Base-by-base conservation (phyloP, 306 rosid species). In the Rosa chinensis region DNA sequence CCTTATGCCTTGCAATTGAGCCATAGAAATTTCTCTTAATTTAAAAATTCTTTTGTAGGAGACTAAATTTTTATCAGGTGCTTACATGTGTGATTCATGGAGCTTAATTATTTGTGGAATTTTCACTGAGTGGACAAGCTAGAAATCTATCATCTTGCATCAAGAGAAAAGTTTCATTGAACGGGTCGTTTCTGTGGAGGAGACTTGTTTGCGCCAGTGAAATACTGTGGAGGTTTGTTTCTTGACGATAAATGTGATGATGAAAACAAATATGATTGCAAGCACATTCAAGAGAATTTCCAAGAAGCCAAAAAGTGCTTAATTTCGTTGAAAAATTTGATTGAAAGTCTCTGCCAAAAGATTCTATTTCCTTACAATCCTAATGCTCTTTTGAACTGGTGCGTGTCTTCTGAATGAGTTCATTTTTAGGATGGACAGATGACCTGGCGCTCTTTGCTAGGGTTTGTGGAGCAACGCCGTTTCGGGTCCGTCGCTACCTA, bases 291-390 rank as follows among this genome's bases (percentile, higher is more conserved):
- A 73, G 72, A 67, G 71, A 81, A 89, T 68, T 85, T 82, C 73
- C 79, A 76, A 73, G 81, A 90, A 82, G 97, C 92, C 76, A 77
- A 82, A 78, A 83, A 82, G 72, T 94, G 98, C 82, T 86, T 94
- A 79, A 84, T 88, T 77, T 85, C 90, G 43, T 84, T 94, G 79
- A 88, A 83, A 80, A 83, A 37, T 86, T 94, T 97, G 47, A 86
- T 94, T 70, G 91, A 86, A 73, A 88, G 86, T 87, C 98, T 92
- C 81, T 88, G 91, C 78, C 86, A 75, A 62, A 93, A 94, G 87
- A 82, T 87, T 81, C 80, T 94, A 75, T 94, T 94, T 86, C 96
- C 97, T 14, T 92, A 92, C 89, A 88, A 92, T 77, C 96, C 94
- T 11, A 79, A 80, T 58, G 92, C 80, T 58, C 96, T 92, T 83